phyloP scores from a whole-genome alignment of 352 stramenopile genomes.

The Halophytophthora batemanensis region DNA sequence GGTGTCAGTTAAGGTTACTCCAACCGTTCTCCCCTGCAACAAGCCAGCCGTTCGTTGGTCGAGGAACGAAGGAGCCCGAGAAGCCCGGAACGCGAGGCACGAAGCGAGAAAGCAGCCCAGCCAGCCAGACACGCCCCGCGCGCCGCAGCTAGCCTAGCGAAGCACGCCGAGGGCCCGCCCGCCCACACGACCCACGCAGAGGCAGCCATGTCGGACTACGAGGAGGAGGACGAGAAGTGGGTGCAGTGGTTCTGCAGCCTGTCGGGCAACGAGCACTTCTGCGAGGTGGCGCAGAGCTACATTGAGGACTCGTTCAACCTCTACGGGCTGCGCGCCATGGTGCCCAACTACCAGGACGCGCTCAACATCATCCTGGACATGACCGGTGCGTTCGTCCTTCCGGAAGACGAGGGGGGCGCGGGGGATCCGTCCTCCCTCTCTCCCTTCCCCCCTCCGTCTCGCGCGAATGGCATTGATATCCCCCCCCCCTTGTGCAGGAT shows the following conservation, averaged over 20 bases:
- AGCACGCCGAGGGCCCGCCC: too few relatives aligned
- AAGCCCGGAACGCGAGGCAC: too few relatives aligned
- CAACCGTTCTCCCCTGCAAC: too few relatives aligned
- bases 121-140: neutral
- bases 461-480: neutral
- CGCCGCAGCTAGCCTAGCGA: too few relatives aligned
- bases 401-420: neutral
- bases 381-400: constrained; percentile 42
- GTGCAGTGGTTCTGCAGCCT: constrained; percentile 93
- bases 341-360: constrained; percentile 89
- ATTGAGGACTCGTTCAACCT: constrained; percentile 95
- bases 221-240: constrained; percentile 91
- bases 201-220: constrained; percentile 82
- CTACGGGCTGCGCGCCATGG: constrained; percentile 86
- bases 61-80: neutral
- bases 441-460: neutral
- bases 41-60: too few relatives aligned
- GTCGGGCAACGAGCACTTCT: constrained; percentile 91
- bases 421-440: neutral
- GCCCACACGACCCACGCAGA: constrained; percentile 6
- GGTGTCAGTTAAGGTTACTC: too few relatives aligned
- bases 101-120: neutral
- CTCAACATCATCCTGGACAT: constrained; percentile 93
- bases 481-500: neutral
- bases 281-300: constrained; percentile 90